A percentile compares a stretch with the other conserved stretches of the same genome.
Conservation (phyloP, 2,329 filamentous ascomycete species). For the Epichloe brachyelytri region DNA sequence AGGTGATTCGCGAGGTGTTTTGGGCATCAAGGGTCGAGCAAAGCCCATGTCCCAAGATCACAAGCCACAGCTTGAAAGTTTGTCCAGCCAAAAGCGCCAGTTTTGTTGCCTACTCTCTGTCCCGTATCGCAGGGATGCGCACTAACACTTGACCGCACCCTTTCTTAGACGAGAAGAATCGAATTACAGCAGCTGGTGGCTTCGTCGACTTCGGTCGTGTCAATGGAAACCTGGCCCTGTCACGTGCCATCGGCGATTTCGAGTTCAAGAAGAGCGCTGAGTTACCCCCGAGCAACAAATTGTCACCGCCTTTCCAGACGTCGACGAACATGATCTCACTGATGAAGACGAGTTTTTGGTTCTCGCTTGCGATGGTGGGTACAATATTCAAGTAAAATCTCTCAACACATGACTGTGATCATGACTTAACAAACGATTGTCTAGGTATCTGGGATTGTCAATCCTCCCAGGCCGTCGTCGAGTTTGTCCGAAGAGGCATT, state of each 20-base stretch:
- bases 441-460: constrained; percentile 99
- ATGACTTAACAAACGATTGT: not conserved
- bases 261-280: constrained; percentile 99
- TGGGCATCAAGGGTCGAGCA: constrained; percentile 92
- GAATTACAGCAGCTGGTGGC: constrained; percentile 88
- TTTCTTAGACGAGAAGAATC: constrained; percentile 71
- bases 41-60: constrained; percentile 99
- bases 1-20: constrained; percentile 86
- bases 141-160: constrained; percentile 4
- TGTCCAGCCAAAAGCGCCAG: constrained; percentile 13
- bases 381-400: not conserved
- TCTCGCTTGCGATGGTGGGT: constrained; percentile 80
- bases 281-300: constrained; percentile 97
- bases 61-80: constrained; percentile 97
- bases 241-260: constrained; percentile 95
- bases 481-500: constrained; percentile 93
- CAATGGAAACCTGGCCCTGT: constrained; percentile 93
- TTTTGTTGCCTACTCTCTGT: not conserved
- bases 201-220: constrained; percentile 98
- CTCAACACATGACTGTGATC: not conserved
- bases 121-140: not conserved
- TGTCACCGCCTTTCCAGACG: constrained; percentile 91
- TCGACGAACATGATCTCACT: constrained; percentile 77
- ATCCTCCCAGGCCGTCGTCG: constrained; percentile 91
- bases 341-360: constrained; percentile 95